Conservation (phyloP, 2,329 filamentous ascomycete species). For the Beauveria caledonica region DNA sequence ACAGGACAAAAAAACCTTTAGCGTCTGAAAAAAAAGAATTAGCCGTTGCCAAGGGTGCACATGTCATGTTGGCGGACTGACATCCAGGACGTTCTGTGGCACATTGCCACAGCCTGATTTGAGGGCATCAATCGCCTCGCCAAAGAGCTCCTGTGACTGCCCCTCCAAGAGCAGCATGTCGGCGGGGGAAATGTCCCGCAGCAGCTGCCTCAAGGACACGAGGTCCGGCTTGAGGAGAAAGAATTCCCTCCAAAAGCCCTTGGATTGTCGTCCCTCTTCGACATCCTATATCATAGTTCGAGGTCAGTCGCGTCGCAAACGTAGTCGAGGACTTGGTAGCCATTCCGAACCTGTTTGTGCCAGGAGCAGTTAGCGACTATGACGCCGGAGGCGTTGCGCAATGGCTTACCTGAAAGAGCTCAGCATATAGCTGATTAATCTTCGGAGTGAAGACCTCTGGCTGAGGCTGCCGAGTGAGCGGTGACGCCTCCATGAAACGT, state of each 20-base stretch:
- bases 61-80: slow-evolving; percentile 26
- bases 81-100: slow-evolving; percentile 77
- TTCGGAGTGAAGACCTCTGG: slow-evolving; percentile 92
- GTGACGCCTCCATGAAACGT: slow-evolving; percentile 70
- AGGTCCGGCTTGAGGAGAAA: slow-evolving; percentile 82
- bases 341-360: slow-evolving; percentile 2
- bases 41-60: background rate
- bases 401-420: slow-evolving; percentile 61
- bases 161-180: slow-evolving; percentile 70
- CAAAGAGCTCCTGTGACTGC: slow-evolving; percentile 72
- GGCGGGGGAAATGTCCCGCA: slow-evolving; percentile 63
- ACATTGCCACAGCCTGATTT: slow-evolving; percentile 52
- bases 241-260: slow-evolving; percentile 94
- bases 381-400: slow-evolving; percentile 3
- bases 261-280: slow-evolving; percentile 61
- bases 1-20: slow-evolving; percentile 77
- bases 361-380: background rate
- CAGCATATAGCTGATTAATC: slow-evolving; percentile 82
- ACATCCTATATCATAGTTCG: slow-evolving; percentile 41
- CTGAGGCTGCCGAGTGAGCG: slow-evolving; percentile 83
- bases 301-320: slow-evolving; percentile 22
- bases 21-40: slow-evolving; percentile 51
- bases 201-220: slow-evolving; percentile 54
- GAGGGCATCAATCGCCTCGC: slow-evolving; percentile 60
- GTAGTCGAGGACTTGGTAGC: slow-evolving; percentile 13